Conservation (phyloP, 1,139 yeast genomes). For the Eremothecium gossypii region DNA sequence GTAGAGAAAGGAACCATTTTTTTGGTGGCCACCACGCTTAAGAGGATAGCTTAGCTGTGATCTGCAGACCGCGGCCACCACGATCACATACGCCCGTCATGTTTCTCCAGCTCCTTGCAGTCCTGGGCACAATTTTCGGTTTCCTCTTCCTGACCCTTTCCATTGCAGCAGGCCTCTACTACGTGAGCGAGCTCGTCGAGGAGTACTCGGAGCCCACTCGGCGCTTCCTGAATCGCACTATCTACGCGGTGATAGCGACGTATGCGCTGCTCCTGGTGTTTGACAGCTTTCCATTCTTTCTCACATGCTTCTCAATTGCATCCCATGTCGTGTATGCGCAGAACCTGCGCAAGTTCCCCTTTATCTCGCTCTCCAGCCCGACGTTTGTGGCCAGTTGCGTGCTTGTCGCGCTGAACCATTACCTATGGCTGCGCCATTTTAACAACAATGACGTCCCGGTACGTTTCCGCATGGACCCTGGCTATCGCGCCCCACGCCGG, state of each 20-base stretch:
- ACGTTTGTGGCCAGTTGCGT: slow-evolving; percentile 62
- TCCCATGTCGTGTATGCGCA: slow-evolving; percentile 68
- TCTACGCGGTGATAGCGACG: slow-evolving; percentile 47
- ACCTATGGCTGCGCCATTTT: slow-evolving; percentile 83
- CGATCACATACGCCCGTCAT: slow-evolving; percentile 25
- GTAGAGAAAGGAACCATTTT: not conserved
- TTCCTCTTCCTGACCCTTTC: slow-evolving; percentile 63
- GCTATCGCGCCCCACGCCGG: slow-evolving; percentile 55
- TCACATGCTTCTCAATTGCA: slow-evolving; percentile 54
- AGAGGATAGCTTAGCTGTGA: too few relatives aligned
- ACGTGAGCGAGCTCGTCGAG: slow-evolving; percentile 84
- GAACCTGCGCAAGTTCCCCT: slow-evolving; percentile 75
- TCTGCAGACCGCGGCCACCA: not conserved
- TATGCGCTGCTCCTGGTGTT: slow-evolving; percentile 51
- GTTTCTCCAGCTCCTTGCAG: slow-evolving; percentile 49
- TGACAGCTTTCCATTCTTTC: slow-evolving; percentile 70
- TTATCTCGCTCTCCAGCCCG: slow-evolving; percentile 65
- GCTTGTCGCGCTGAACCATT: slow-evolving; percentile 72
- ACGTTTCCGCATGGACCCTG: slow-evolving; percentile 43
- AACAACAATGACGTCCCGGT: slow-evolving; percentile 49
- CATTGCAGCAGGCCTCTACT: slow-evolving; percentile 83
- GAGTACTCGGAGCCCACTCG: slow-evolving; percentile 85
- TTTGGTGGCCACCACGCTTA: not conserved
- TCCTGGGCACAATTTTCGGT: slow-evolving; percentile 65
- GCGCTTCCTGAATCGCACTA: slow-evolving; percentile 52